Evolutionary conservation across 805 yeast genomes (phyloP).

Genomic region (Pichia deserticola): DNA sequence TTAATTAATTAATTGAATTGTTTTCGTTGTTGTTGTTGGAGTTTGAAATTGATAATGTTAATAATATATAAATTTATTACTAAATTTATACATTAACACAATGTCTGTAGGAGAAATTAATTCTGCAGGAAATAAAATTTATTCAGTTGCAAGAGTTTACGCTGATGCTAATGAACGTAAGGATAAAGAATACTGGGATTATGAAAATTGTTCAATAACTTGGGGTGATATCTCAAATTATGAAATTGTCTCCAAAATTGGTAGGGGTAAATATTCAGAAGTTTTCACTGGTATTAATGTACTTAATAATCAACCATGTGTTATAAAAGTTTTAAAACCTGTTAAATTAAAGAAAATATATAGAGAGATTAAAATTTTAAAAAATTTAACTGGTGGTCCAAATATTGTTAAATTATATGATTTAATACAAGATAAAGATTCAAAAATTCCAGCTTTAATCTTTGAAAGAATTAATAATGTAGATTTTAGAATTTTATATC

Average conservation of each 20-base stretch:
- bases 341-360: conserved; percentile 89
- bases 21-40: no score
- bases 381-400: conserved; percentile 79
- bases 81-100: no score
- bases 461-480: conserved; percentile 80
- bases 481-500: conserved; percentile 82
- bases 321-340: conserved; percentile 87
- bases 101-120: conserved; percentile 6
- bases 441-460: conserved; percentile 81
- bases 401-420: conserved; percentile 70
- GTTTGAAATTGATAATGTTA: no score
- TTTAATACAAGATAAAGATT: conserved; percentile 79
- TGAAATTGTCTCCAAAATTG: conserved; percentile 77
- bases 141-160: conserved; percentile 56
- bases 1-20: no score
- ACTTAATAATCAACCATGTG: conserved; percentile 55
- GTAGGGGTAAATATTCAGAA: conserved; percentile 91
- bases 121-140: conserved; percentile 18
- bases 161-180: conserved; percentile 69
- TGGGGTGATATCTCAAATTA: conserved; percentile 86
- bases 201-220: conserved; percentile 55
- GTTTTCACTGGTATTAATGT: conserved; percentile 81
- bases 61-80: no score
- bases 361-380: conserved; percentile 81
- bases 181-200: conserved; percentile 84